Evolutionary conservation across 768 basidiomycete species (phyloP).

Genomic region (Suillus bovinus): DNA sequence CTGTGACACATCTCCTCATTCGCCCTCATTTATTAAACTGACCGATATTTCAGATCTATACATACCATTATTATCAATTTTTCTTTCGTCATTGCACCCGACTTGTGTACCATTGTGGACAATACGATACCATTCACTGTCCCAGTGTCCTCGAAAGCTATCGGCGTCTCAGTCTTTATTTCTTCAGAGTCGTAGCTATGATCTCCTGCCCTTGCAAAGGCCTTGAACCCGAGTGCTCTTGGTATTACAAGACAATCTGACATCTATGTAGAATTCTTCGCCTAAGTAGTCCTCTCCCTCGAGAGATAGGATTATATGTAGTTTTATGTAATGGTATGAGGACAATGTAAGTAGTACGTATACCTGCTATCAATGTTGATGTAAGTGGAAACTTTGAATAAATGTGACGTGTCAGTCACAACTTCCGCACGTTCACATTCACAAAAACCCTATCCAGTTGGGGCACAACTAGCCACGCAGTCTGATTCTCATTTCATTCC

Average conservation of each 20-base stretch:
- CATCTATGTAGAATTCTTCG: background rate
- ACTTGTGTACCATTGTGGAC: background rate
- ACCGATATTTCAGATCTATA: slow-evolving; percentile 20
- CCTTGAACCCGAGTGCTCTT: background rate
- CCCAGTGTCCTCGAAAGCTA: background rate
- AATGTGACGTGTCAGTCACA: slow-evolving; percentile 4
- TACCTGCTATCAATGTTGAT: too few relatives aligned
- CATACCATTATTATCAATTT: slow-evolving; percentile 25
- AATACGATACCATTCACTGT: background rate
- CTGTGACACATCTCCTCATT: slow-evolving; percentile 1
- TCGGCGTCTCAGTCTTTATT: background rate
- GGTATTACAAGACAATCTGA: background rate
- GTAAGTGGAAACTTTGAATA: background rate
- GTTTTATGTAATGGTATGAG: too few relatives aligned
- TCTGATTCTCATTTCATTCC: background rate
- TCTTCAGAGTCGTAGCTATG: background rate
- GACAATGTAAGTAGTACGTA: too few relatives aligned
- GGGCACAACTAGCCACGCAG: background rate
- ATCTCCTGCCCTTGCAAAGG: background rate
- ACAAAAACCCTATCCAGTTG: background rate
- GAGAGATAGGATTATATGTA: too few relatives aligned
- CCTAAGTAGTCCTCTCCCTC: background rate
- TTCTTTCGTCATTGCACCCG: slow-evolving; percentile 18
- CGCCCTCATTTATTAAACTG: slow-evolving; percentile 1
- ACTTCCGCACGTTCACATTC: background rate